phyloP scores from a whole-genome alignment of 345 rosid species.

The Brassica incana region DNA sequence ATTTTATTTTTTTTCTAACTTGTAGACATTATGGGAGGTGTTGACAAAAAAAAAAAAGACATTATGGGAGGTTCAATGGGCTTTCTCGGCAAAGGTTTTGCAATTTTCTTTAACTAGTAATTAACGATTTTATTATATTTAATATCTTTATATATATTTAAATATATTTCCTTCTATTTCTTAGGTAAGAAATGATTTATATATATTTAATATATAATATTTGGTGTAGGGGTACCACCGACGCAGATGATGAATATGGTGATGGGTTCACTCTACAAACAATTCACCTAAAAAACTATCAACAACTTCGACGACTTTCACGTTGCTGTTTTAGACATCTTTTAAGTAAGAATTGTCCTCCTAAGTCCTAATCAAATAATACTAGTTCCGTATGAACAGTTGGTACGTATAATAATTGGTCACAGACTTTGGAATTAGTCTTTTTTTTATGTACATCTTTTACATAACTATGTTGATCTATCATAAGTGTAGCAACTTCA shows the following conservation, averaged over 20 bases:
- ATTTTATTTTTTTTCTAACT: neutral
- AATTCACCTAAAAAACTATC: conserved; percentile 57
- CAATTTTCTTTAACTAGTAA: neutral
- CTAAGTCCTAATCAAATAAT: neutral
- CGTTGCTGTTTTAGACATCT: conserved; percentile 66
- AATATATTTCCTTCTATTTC: too few relatives aligned
- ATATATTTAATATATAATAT: neutral
- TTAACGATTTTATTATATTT: neutral
- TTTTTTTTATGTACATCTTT: neutral
- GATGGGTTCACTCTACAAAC: conserved; percentile 48
- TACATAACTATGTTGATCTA: conserved; percentile 1
- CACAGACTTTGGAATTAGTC: neutral
- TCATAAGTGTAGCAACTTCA: conserved; percentile 55
- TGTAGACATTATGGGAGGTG: neutral
- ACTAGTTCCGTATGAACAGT: neutral
- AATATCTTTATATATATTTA: too few relatives aligned
- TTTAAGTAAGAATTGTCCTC: conserved; percentile 44
- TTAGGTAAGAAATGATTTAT: neutral
- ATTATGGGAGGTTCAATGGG: neutral
- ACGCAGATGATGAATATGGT: conserved; percentile 59
- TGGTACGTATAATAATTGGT: neutral
- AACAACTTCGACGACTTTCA: conserved; percentile 64
- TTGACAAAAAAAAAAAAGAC: neutral
- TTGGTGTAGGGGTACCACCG: conserved; percentile 51
- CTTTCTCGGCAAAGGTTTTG: conserved; percentile 58